phyloP scores from a whole-genome alignment of 164 flowering plant species.

The Buxus sempervirens region DNA sequence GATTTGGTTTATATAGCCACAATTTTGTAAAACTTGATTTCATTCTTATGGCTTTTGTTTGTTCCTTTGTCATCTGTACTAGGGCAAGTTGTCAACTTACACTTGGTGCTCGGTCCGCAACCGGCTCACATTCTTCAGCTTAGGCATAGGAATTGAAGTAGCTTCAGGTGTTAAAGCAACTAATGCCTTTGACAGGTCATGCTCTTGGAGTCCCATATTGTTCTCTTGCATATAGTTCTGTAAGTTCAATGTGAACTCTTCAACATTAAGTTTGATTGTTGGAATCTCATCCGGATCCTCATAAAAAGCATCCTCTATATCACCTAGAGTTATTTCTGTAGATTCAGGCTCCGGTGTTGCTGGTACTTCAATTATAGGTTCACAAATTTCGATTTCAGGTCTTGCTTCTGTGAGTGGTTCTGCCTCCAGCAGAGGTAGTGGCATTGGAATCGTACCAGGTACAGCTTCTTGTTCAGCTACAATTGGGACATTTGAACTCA shows the following conservation, averaged over 20 bases:
- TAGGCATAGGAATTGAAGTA: constrained; percentile 58
- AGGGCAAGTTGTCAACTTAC: constrained; percentile 21
- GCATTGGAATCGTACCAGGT: constrained; percentile 12
- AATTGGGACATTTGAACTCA: constrained; percentile 34
- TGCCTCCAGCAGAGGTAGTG: constrained; percentile 32
- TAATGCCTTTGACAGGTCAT: constrained; percentile 71
- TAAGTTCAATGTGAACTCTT: constrained; percentile 59
- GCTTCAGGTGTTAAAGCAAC: constrained; percentile 52
- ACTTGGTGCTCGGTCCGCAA: constrained; percentile 70
- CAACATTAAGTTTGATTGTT: constrained; percentile 66
- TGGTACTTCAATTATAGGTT: constrained; percentile 79
- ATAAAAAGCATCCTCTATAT: constrained; percentile 60
- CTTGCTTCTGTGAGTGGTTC: constrained; percentile 15
- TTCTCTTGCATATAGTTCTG: constrained; percentile 59
- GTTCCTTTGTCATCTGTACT: neutral
- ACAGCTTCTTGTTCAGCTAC: constrained; percentile 22
- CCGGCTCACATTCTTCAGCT: constrained; percentile 51
- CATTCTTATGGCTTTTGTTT: neutral
- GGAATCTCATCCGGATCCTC: constrained; percentile 91
- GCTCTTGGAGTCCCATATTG: constrained; percentile 63
- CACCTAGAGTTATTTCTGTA: constrained; percentile 38
- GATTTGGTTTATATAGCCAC: neutral
- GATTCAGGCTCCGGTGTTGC: constrained; percentile 67
- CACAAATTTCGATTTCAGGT: constrained; percentile 16
- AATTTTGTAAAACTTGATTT: too few relatives aligned